A percentile compares a stretch with the other conserved stretches of the same genome.
Evolutionary conservation across 768 basidiomycete genomes (phyloP).

Genomic region (Leccinum obscurum): DNA sequence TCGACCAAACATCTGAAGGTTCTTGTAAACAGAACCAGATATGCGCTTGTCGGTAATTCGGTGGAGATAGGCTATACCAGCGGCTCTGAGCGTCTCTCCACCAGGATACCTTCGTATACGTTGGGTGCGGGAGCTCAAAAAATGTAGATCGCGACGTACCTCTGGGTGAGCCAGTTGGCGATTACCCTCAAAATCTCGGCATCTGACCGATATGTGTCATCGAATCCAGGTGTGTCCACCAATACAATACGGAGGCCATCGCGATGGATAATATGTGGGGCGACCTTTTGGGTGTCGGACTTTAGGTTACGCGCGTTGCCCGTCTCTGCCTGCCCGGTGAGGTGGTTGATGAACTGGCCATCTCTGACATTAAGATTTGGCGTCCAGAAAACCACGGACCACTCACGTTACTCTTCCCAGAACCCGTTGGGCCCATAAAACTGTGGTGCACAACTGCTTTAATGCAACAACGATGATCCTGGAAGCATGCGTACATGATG

Average conservation of each 20-base stretch:
- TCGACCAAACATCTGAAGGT: no score
- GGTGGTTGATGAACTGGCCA: conserved; percentile 15
- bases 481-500: no score
- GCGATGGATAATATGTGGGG: neutral
- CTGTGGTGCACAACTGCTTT: neutral
- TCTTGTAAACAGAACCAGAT: no score
- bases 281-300: conserved; percentile 15
- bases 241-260: conserved; percentile 7
- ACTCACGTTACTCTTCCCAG: conserved; percentile 27
- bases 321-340: conserved; percentile 8
- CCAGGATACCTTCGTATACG: no score
- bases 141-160: conserved; percentile 3
- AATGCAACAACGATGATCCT: no score
- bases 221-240: conserved; percentile 23
- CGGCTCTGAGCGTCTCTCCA: neutral
- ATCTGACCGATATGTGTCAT: conserved; percentile 18
- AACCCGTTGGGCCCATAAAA: conserved; percentile 27
- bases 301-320: neutral
- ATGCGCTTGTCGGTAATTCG: no score
- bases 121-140: no score
- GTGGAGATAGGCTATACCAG: no score
- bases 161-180: conserved; percentile 17
- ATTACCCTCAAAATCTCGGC: conserved; percentile 10
- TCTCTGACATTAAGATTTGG: neutral
- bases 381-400: neutral